phyloP scores from a whole-genome alignment of 768 basidiomycete species.

The Termitomyces sp. region DNA sequence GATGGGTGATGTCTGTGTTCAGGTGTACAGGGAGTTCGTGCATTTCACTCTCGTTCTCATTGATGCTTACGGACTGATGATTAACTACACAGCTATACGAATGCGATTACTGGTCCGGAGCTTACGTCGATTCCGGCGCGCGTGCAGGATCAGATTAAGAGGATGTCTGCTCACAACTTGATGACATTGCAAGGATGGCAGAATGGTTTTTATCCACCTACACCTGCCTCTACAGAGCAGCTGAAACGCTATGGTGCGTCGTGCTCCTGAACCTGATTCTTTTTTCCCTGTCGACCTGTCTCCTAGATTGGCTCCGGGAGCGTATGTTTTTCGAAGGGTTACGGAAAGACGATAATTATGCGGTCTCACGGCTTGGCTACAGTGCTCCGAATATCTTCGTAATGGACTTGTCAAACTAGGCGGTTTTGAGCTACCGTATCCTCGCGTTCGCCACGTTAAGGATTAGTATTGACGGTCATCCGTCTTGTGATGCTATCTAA shows the following conservation, averaged over 20 bases:
- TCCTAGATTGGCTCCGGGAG: conserved; percentile 73
- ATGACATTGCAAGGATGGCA: conserved; percentile 10
- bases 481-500: neutral
- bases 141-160: conserved; percentile 67
- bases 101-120: conserved; percentile 62
- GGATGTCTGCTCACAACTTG: conserved; percentile 42
- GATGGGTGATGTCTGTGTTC: conserved; percentile 64
- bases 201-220: conserved; percentile 45
- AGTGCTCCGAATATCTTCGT: conserved; percentile 76
- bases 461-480: neutral
- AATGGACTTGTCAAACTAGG: conserved; percentile 53
- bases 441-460: neutral
- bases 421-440: neutral
- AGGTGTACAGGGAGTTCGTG: conserved; percentile 74
- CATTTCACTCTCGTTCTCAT: neutral
- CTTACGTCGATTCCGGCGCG: conserved; percentile 54
- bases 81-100: conserved; percentile 51
- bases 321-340: conserved; percentile 65
- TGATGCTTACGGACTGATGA: neutral
- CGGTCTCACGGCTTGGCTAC: conserved; percentile 59
- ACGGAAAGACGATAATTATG: conserved; percentile 54
- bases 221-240: conserved; percentile 32
- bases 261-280: neutral
- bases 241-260: conserved; percentile 59
- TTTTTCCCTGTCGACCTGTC: neutral